A percentile compares a stretch with the other conserved stretches of the same genome.
phyloP scores from a whole-genome alignment of 1,284 basidiomycete genomes.

The Flammula alnicola region DNA sequence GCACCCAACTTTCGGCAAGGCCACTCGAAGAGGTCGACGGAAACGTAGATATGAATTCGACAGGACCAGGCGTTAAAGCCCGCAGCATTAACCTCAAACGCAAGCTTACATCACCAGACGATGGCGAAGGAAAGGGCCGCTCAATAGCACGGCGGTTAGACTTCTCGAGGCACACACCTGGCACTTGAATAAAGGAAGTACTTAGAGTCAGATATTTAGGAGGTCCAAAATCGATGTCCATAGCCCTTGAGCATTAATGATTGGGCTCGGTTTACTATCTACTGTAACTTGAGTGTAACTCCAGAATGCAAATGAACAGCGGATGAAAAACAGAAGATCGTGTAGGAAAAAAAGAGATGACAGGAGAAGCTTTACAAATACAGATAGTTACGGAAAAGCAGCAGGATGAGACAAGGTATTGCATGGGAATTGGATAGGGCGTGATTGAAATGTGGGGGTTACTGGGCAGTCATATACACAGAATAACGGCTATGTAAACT shows the following conservation, averaged over 20 bases:
- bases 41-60: conserved; percentile 54
- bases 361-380: conserved; percentile 17
- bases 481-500: neutral
- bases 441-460: neutral
- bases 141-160: conserved; percentile 53
- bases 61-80: conserved; percentile 46
- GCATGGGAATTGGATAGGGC: neutral
- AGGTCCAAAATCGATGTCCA: neutral
- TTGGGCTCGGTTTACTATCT: conserved; percentile 4
- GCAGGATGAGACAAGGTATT: conserved; percentile 8
- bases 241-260: neutral
- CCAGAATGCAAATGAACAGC: neutral
- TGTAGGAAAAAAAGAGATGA: neutral
- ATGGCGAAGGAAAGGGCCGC: conserved; percentile 42
- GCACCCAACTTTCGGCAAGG: conserved; percentile 49
- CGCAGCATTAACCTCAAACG: conserved; percentile 47
- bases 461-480: neutral
- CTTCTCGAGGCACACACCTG: conserved; percentile 48
- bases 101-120: conserved; percentile 48
- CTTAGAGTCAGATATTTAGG: neutral
- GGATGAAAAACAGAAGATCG: neutral
- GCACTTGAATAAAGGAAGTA: conserved; percentile 18
- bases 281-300: neutral
- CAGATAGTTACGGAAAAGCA: conserved; percentile 19
- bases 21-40: conserved; percentile 77